phyloP scores from a whole-genome alignment of 805 yeast species.

The Saturnispora dispora region DNA sequence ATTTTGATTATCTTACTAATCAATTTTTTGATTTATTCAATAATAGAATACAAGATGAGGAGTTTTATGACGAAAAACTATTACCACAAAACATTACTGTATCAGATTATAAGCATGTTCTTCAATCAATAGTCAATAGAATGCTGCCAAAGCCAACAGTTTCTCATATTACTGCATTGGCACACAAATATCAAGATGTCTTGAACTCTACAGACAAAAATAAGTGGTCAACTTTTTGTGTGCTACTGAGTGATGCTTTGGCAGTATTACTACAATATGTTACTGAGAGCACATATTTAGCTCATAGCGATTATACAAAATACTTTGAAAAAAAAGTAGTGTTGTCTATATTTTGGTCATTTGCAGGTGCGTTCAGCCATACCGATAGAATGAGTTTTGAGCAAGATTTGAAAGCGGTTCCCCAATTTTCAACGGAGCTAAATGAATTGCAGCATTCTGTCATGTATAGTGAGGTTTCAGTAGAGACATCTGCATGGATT shows the following conservation, averaged over 20 bases:
- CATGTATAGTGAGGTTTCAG: constrained; percentile 36
- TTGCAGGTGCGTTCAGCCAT: constrained; percentile 46
- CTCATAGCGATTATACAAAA: constrained; percentile 21
- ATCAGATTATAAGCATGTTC: constrained; percentile 1
- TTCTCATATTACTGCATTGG: background rate
- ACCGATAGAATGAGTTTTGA: constrained; percentile 34
- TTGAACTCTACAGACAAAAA: background rate
- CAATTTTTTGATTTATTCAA: constrained; percentile 13
- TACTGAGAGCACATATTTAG: constrained; percentile 17
- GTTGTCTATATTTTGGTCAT: constrained; percentile 49
- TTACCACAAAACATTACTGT: background rate
- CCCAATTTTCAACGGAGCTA: constrained; percentile 13
- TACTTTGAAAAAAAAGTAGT: constrained; percentile 30
- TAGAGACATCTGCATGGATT: constrained; percentile 40
- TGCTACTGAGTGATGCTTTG: constrained; percentile 32
- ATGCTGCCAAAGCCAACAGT: background rate
- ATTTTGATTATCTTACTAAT: constrained; percentile 9
- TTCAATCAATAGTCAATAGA: constrained; percentile 3
- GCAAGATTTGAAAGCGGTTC: constrained; percentile 18
- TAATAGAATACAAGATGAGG: constrained; percentile 12
- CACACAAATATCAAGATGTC: background rate
- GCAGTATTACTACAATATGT: constrained; percentile 20
- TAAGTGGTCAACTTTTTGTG: constrained; percentile 27
- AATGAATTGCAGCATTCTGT: constrained; percentile 15
- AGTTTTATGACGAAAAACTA: constrained; percentile 1